Evolutionary conservation across 305 asterid species (phyloP).

Genomic region (Fraxinus greggii): DNA sequence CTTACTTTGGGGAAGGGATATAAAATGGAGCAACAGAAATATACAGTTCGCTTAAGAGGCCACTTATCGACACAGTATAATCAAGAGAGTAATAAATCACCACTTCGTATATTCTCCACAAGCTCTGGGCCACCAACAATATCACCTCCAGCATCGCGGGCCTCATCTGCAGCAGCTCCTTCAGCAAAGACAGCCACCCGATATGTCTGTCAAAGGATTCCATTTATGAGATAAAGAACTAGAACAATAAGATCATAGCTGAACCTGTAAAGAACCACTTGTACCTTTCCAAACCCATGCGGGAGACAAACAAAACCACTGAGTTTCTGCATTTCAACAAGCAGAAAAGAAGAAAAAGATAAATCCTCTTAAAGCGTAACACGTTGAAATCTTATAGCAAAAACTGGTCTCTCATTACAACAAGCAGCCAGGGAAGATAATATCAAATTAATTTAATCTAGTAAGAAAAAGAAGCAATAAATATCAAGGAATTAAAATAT

Average conservation of each 20-base stretch:
- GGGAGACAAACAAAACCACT: slow-evolving; percentile 80
- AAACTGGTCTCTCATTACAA: not conserved
- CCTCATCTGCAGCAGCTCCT: slow-evolving; percentile 97
- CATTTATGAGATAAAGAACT: slow-evolving; percentile 30
- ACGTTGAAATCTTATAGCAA: not conserved
- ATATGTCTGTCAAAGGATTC: slow-evolving; percentile 49
- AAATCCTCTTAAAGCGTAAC: slow-evolving; percentile 1
- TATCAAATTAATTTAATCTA: not conserved
- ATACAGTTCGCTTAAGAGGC: not conserved
- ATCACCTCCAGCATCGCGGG: slow-evolving; percentile 92
- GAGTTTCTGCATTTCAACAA: slow-evolving; percentile 67
- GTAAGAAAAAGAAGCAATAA: not conserved
- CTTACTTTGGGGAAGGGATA: not conserved
- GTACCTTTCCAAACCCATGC: slow-evolving; percentile 94
- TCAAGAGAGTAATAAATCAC: slow-evolving; percentile 37
- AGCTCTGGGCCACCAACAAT: slow-evolving; percentile 91
- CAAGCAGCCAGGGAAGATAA: not conserved
- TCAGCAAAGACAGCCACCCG: slow-evolving; percentile 95
- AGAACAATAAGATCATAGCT: slow-evolving; percentile 12
- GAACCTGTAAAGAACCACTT: slow-evolving; percentile 14
- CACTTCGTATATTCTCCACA: slow-evolving; percentile 63
- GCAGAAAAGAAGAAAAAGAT: slow-evolving; percentile 18
- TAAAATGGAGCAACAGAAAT: not conserved
- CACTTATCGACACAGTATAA: slow-evolving; percentile 9
- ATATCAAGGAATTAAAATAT: not conserved